Evolutionary conservation across 2,329 filamentous ascomycete genomes (phyloP).

Genomic region (Grosmannia serpens): DNA sequence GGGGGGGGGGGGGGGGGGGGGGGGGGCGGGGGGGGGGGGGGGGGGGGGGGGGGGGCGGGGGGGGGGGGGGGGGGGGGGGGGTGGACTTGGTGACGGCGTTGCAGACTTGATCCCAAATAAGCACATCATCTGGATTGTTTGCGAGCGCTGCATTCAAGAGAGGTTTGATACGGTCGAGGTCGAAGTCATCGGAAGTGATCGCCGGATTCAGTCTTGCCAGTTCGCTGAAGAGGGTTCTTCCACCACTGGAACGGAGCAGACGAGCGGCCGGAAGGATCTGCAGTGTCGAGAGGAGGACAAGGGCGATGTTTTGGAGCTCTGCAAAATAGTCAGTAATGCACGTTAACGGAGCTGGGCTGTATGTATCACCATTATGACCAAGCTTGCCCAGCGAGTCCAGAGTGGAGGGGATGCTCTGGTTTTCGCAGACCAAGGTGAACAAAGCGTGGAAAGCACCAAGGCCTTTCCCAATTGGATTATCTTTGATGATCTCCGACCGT

Average conservation of each 20-base stretch:
- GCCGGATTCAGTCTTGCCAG: not conserved
- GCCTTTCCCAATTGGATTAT: constrained; percentile 2
- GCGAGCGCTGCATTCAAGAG: constrained; percentile 20
- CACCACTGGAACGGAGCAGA: not conserved
- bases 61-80: not conserved
- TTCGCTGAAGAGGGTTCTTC: not conserved
- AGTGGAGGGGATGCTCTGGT: not conserved
- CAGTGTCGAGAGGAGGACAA: not conserved
- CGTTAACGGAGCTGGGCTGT: no score
- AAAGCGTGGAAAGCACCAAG: constrained; percentile 2
- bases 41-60: no score
- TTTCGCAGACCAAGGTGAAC: not conserved
- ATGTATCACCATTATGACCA: not conserved
- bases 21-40: no score
- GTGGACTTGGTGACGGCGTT: constrained; percentile 23
- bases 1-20: no score
- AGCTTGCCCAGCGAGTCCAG: not conserved
- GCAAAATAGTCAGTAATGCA: not conserved
- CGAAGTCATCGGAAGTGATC: constrained; percentile 12
- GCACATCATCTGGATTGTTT: constrained; percentile 15
- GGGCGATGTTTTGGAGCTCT: not conserved
- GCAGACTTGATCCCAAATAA: constrained; percentile 26
- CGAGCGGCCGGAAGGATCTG: not conserved
- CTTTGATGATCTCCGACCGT: not conserved
- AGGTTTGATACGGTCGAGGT: constrained; percentile 17